phyloP scores from a whole-genome alignment of 2,329 filamentous ascomycete species.

The Boeremia lycopersici region DNA sequence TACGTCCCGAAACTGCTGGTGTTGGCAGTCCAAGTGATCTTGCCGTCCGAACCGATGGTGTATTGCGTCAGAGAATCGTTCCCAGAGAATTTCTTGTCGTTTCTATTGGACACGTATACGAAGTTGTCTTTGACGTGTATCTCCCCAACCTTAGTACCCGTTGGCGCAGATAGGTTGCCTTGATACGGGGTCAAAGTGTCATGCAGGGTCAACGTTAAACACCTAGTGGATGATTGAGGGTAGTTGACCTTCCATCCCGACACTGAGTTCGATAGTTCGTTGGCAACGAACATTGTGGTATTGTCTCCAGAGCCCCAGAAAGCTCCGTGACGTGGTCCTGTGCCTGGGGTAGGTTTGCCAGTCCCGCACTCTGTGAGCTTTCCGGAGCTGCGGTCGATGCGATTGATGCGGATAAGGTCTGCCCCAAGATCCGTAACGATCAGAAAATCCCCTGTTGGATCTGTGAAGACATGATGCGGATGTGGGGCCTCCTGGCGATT shows the following conservation, averaged over 20 bases:
- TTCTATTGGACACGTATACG: constrained; percentile 44
- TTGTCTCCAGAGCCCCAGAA: constrained; percentile 53
- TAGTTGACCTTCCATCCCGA: constrained; percentile 40
- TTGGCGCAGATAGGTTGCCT: constrained; percentile 33
- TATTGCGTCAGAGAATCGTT: constrained; percentile 45
- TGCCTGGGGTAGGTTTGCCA: constrained; percentile 52
- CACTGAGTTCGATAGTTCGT: constrained; percentile 44
- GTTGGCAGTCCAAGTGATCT: constrained; percentile 35
- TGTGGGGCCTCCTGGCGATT: constrained; percentile 62
- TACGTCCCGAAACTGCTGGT: constrained; percentile 42
- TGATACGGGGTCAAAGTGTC: constrained; percentile 43
- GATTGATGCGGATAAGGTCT: constrained; percentile 61
- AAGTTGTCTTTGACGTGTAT: constrained; percentile 42
- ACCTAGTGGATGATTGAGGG: constrained; percentile 31
- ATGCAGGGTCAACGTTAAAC: constrained; percentile 37
- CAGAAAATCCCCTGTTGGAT: constrained; percentile 57
- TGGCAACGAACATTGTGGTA: constrained; percentile 40
- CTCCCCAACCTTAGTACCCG: constrained; percentile 42
- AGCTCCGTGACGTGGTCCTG: constrained; percentile 60
- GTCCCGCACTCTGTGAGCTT: constrained; percentile 54
- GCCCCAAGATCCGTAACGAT: constrained; percentile 61
- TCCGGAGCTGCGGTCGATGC: constrained; percentile 54
- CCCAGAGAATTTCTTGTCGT: constrained; percentile 44
- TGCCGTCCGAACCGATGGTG: constrained; percentile 36
- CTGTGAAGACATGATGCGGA: constrained; percentile 59